Evolutionary conservation across 257 asterid species (phyloP), one percentile per base, ranked within the genome.

Genomic region (Plantago elongata): DNA sequence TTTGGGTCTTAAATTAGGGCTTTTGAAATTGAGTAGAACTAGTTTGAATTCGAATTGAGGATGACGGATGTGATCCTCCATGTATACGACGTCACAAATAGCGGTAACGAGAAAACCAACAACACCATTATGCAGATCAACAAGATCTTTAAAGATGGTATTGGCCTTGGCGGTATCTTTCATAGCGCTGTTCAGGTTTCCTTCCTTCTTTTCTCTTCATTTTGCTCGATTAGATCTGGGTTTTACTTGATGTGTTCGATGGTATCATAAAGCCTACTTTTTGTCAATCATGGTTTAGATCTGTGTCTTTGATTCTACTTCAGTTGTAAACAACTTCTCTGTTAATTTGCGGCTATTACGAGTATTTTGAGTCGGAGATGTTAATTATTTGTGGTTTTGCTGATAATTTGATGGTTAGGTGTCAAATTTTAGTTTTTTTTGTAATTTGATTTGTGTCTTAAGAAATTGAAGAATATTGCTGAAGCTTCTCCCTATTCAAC

Each of bases 181-280:
- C 99, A 93, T 75, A 87, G 97, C 84, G 97, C 99, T 34, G 90
- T 93, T 44, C 96, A 93, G 99, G 99, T 82, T 74, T 59, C 49
- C 15, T 56, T 56, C 17, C 44, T 17, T 46, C 18, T 59, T n/a
- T 43, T 37, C 54, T 6, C 29, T 12, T 63, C 45, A 47, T 64
- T 11, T 18, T 27, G n/a, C 54, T 29, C 51, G 59, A 57, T 54
- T 71, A 70, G 84, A 79, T 79, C 81, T 75, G 64, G 75, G 74
- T 70, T 75, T 64, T 70, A 45, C 63, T 68, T 16, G 61, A 16
- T 51, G 29, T 29, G 34, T n/a, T 66, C 50, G 55, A 30, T 70
- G 42, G 51, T 13, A 66, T 13, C 7, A 22, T 62, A 2, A 0
- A 5, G 0, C 11, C 34, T 51, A 13, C 12, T 15, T 6, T 15